Conservation (phyloP, 495 filamentous ascomycete species). For the Podospora conica region DNA sequence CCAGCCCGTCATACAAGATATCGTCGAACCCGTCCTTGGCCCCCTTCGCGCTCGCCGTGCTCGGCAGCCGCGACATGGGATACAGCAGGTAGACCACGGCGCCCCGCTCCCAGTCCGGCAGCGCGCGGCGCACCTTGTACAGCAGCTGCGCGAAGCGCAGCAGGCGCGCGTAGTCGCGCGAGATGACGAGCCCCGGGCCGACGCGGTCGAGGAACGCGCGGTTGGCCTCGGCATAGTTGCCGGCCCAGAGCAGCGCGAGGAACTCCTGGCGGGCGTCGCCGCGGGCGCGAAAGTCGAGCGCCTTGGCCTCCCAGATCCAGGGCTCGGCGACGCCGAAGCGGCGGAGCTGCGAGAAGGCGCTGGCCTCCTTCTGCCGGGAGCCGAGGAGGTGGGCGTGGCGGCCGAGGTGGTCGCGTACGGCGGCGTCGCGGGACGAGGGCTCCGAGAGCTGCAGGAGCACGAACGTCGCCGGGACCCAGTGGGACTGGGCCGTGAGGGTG, state of each 20-base stretch:
- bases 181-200: constrained; percentile 72
- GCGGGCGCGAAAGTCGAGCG: constrained; percentile 66
- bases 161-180: constrained; percentile 57
- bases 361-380: constrained; percentile 8
- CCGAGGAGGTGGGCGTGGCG: constrained; percentile 54
- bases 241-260: constrained; percentile 67
- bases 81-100: constrained; percentile 81
- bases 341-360: constrained; percentile 26
- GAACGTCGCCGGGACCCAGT: constrained; percentile 65
- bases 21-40: constrained; percentile 43
- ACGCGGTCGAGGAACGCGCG: constrained; percentile 69
- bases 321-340: constrained; percentile 60
- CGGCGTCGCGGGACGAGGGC: constrained; percentile 53
- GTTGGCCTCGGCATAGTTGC: constrained; percentile 75
- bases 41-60: constrained; percentile 22
- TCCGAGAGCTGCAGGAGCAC: constrained; percentile 71
- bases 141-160: constrained; percentile 47
- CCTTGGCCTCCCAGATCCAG: constrained; percentile 87
- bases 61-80: constrained; percentile 51
- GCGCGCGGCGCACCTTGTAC: constrained; percentile 55
- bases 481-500: constrained; percentile 59
- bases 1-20: constrained; percentile 57
- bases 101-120: constrained; percentile 61
- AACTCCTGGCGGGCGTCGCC: constrained; percentile 60
- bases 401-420: constrained; percentile 64